These are phyloP conservation scores for Ogataea salicorniae DNA, from an alignment of 805 yeast genomes.

Conservation along the genomic window DNA sequence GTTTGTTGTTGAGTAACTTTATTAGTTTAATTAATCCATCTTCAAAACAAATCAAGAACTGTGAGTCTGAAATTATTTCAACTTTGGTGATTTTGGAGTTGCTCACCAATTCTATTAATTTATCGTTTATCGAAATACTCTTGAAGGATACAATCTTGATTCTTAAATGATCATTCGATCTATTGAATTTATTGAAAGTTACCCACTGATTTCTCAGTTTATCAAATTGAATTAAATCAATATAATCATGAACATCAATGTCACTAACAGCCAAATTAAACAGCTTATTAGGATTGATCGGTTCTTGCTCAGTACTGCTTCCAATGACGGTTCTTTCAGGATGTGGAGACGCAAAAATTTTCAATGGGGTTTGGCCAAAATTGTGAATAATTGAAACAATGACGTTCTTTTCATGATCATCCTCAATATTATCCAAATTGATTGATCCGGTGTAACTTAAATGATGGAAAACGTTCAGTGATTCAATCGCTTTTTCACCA, in stretches of 20 bases:
- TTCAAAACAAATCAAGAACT: conserved; percentile 44
- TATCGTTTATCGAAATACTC: conserved; percentile 33
- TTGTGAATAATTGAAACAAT: conserved; percentile 82
- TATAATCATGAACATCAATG: conserved; percentile 38
- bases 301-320: conserved; percentile 34
- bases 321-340: conserved; percentile 29
- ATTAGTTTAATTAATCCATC: conserved; percentile 55
- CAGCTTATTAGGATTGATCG: conserved; percentile 29
- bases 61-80: conserved; percentile 36
- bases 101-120: conserved; percentile 41
- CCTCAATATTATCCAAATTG: conserved; percentile 66
- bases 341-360: conserved; percentile 66
- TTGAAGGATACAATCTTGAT: conserved; percentile 9
- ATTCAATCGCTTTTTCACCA: conserved; percentile 61
- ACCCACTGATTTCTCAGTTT: conserved; percentile 43
- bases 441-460: conserved; percentile 82
- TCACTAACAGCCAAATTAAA: conserved; percentile 34
- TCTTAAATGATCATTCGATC: conserved; percentile 2
- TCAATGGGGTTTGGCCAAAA: conserved; percentile 86
- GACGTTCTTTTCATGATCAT: conserved; percentile 69
- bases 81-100: conserved; percentile 34
- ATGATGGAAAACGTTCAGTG: conserved; percentile 77
- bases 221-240: conserved; percentile 42
- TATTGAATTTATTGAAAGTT: conserved; percentile 30
- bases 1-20: conserved; percentile 12